A percentile compares a stretch with the other conserved stretches of the same genome.
phyloP scores from a whole-genome alignment of 208 protist species.

The Endotrypanum monterogeii region DNA sequence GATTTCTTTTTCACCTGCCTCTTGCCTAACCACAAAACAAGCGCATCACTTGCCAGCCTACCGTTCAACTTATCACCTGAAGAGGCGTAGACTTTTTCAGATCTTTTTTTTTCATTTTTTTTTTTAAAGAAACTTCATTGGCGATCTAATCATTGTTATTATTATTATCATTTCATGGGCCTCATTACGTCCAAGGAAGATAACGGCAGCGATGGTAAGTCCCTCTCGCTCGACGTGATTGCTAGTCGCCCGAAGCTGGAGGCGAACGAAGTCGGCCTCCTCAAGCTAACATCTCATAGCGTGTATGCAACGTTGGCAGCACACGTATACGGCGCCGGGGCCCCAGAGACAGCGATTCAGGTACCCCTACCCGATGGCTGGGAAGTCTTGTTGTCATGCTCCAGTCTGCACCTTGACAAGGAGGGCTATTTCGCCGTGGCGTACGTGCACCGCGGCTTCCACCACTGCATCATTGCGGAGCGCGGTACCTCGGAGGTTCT shows the following conservation, averaged over 20 bases:
- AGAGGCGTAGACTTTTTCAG: background rate
- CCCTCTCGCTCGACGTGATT: slow-evolving; percentile 42
- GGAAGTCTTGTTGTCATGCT: slow-evolving; percentile 66
- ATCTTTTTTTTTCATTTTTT: no score
- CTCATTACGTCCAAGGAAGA: slow-evolving; percentile 17
- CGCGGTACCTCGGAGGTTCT: slow-evolving; percentile 86
- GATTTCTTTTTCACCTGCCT: background rate
- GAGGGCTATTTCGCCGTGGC: slow-evolving; percentile 89
- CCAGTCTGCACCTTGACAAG: slow-evolving; percentile 69
- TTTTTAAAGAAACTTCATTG: background rate
- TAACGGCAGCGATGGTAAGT: background rate
- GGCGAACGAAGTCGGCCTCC: slow-evolving; percentile 50
- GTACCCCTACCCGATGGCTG: slow-evolving; percentile 65
- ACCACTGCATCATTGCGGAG: slow-evolving; percentile 86
- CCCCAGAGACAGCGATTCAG: slow-evolving; percentile 25
- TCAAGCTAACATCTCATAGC: slow-evolving; percentile 64
- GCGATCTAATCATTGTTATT: background rate
- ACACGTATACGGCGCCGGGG: slow-evolving; percentile 68
- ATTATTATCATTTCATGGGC: slow-evolving; percentile 32
- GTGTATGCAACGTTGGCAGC: slow-evolving; percentile 78
- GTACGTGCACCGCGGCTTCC: slow-evolving; percentile 67
- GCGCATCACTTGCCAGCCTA: background rate
- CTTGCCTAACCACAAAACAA: background rate
- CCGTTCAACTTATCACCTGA: background rate
- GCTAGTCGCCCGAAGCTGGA: slow-evolving; percentile 42